Evolutionary conservation across 495 filamentous ascomycete genomes (phyloP).

Genomic region (Bathelium albidoporum): DNA sequence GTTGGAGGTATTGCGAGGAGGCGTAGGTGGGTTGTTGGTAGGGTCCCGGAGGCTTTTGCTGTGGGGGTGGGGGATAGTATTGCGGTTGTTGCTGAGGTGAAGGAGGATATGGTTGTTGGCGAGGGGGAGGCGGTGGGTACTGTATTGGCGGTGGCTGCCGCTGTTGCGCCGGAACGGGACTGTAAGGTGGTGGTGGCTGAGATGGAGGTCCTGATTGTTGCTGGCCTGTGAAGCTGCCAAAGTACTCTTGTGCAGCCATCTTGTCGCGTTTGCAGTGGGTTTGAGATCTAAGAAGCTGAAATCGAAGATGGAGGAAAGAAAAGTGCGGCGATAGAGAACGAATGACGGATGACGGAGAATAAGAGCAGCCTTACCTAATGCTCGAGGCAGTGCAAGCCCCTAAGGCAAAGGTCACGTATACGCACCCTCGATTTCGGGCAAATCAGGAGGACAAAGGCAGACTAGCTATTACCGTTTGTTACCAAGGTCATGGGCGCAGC

Average conservation of each 20-base stretch:
- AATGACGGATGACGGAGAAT: background rate
- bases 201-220: background rate
- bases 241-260: slow-evolving; percentile 1
- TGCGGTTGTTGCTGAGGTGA: background rate
- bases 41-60: background rate
- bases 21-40: background rate
- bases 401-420: background rate
- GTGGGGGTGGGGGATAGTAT: background rate
- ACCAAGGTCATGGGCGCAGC: background rate
- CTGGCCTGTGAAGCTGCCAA: background rate
- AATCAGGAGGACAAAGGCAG: background rate
- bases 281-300: background rate
- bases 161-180: background rate
- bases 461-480: background rate
- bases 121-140: background rate
- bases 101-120: background rate
- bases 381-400: slow-evolving; percentile 1
- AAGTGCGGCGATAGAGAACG: background rate
- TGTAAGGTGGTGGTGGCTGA: background rate
- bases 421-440: too few species aligned
- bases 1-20: background rate
- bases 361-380: background rate
- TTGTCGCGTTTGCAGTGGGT: background rate
- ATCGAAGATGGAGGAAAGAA: background rate
- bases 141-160: background rate